Evolutionary conservation across 2,329 filamentous ascomycete species (phyloP), one percentile per base, ranked within the genome.

Genomic region (Xylariaceae sp.): DNA sequence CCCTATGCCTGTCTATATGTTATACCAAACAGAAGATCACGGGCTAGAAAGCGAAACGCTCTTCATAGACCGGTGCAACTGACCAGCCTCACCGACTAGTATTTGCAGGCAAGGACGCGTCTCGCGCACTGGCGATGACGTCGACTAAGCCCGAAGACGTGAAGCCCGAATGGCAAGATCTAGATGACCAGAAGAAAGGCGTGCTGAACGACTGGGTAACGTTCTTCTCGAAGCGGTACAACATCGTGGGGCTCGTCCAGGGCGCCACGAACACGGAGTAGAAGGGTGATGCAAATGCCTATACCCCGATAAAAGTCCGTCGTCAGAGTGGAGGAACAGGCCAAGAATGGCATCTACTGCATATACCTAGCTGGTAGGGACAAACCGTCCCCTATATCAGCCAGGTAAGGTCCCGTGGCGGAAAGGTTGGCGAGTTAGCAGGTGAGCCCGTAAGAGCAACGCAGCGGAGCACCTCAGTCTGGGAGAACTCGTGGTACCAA

Each of bases 141-240:
- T 96, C 91, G 7, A 84, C 92, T 47, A 95, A 96, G 70, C 72
- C 80, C 5, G 89, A 94, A 65, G 92, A 97, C 62, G 92, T 89
- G 60, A 76, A 76, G 30, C 76, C 94, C 2, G 87, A 96, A 47
- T 97, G 89, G 88, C 78, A 86, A 54, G 88, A 91, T 65, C 76
- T 99, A 48, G 77, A 79, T 13, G 91, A 95, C 19, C 91, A 94
- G 72, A 86, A 96, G 70, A 89, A 94, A 76, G 83, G 82, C 22
- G 86, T 88, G 2, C 75, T 99, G 57, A 81, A 92, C 50, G 94
- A 99, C 71, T 99, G 94, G 94, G 84, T 87, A 59, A 95, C 88
- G 1, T 99, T 95, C 74, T 99, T 99, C 73, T 89, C 87, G 62
- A 99, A 97, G 77, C 81, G 94, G 54, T 99, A 99, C 75, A 97